Percentiles rank a stretch among this genome's conserved stretches.
Conservation (phyloP, 306 rosid genomes). For the Crotalaria pallida region DNA sequence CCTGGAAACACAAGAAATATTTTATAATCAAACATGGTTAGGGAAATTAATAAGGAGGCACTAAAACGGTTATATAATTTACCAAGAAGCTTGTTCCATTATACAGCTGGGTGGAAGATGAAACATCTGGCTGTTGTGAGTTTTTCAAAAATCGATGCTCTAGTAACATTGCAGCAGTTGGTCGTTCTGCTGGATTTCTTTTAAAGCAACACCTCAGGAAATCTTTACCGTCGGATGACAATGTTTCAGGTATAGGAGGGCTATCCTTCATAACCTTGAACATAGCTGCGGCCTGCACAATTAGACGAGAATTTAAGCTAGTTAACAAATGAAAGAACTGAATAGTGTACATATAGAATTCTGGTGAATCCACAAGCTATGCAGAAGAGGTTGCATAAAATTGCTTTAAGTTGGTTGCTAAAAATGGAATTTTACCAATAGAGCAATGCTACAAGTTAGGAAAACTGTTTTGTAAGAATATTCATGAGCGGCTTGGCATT, state of each 20-base stretch:
- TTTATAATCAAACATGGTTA: not conserved
- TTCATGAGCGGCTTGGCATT: too few relatives aligned
- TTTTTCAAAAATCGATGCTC: slow-evolving; percentile 75
- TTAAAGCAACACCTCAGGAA: slow-evolving; percentile 73
- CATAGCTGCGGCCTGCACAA: slow-evolving; percentile 85
- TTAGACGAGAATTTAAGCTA: slow-evolving; percentile 12
- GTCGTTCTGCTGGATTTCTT: slow-evolving; percentile 86
- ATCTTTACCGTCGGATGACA: slow-evolving; percentile 72
- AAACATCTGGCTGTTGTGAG: slow-evolving; percentile 46
- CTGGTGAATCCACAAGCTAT: slow-evolving; percentile 9
- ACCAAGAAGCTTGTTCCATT: slow-evolving; percentile 45
- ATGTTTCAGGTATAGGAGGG: slow-evolving; percentile 75
- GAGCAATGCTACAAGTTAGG: not conserved
- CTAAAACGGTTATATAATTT: slow-evolving; percentile 16
- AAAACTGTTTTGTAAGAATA: too few relatives aligned
- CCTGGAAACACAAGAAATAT: slow-evolving; percentile 40
- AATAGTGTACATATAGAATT: not conserved
- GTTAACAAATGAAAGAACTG: slow-evolving; percentile 8
- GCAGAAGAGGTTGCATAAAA: slow-evolving; percentile 2
- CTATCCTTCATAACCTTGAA: slow-evolving; percentile 80
- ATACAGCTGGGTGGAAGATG: slow-evolving; percentile 26
- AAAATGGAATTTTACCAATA: not conserved
- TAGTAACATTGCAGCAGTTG: slow-evolving; percentile 61
- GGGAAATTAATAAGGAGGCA: not conserved
- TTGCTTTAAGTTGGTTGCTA: not conserved